These are phyloP conservation scores for Pelargonium myrrhifolium DNA, from an alignment of 441 rosid species.

Conservation along the genomic window DNA sequence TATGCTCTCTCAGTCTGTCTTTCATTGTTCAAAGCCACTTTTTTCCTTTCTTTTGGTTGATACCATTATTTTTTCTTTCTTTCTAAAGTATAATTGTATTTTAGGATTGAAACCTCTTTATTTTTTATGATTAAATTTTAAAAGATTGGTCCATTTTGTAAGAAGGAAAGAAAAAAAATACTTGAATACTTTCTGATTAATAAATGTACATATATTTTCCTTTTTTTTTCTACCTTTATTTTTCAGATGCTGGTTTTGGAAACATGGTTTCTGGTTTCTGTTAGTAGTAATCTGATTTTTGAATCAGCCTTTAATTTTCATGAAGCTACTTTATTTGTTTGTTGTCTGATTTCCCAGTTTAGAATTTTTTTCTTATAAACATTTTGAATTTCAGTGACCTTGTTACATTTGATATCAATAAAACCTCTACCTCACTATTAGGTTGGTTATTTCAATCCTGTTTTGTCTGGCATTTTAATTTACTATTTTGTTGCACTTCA, in stretches of 20 bases:
- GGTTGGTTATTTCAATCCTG: background rate
- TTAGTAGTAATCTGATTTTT: background rate
- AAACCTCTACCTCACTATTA: background rate
- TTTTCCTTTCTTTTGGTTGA: slow-evolving; percentile 23
- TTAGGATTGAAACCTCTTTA: slow-evolving; percentile 16
- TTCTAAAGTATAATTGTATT: slow-evolving; percentile 22
- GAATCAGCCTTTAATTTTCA: too few relatives aligned
- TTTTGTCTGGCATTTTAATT: background rate
- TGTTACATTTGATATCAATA: background rate
- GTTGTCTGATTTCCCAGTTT: background rate
- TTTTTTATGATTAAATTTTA: slow-evolving; percentile 5
- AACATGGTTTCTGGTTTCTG: background rate
- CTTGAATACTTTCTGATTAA: background rate
- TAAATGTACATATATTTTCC: background rate
- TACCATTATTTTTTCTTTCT: slow-evolving; percentile 19
- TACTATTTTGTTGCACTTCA: background rate
- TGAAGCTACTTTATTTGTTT: background rate
- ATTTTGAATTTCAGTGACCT: background rate
- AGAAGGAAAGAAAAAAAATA: background rate
- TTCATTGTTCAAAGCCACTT: slow-evolving; percentile 30
- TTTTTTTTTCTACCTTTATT: background rate
- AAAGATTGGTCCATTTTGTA: slow-evolving; percentile 15
- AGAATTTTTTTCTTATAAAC: background rate
- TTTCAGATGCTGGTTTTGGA: background rate
- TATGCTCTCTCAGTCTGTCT: slow-evolving; percentile 17